phyloP scores from a whole-genome alignment of 768 basidiomycete species.

The Agaricus blazei region DNA sequence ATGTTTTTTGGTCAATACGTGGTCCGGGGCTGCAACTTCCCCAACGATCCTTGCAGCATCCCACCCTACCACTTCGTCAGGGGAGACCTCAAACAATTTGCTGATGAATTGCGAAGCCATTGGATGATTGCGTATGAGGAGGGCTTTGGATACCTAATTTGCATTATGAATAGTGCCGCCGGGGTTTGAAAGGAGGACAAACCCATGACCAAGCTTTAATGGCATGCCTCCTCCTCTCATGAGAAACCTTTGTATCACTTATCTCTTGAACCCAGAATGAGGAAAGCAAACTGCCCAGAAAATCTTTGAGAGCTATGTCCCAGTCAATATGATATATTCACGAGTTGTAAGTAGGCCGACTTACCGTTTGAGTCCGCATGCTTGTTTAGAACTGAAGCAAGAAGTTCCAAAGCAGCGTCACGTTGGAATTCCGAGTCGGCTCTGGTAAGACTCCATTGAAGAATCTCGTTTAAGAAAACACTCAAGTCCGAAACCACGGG shows the following conservation, averaged over 20 bases:
- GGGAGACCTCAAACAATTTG: conserved; percentile 64
- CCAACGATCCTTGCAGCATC: conserved; percentile 77
- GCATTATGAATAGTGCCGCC: background rate
- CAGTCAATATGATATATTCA: background rate
- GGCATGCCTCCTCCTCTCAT: conserved; percentile 41
- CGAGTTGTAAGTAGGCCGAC: conserved; percentile 13
- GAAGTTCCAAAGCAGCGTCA: conserved; percentile 48
- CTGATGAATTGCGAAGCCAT: conserved; percentile 52
- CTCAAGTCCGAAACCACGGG: conserved; percentile 45
- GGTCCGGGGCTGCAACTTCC: conserved; percentile 54
- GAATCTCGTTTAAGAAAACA: conserved; percentile 46
- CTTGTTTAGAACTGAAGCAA: conserved; percentile 67
- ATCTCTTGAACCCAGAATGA: conserved; percentile 49
- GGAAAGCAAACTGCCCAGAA: conserved; percentile 37
- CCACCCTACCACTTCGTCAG: conserved; percentile 58
- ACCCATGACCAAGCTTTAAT: conserved; percentile 72
- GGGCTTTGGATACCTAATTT: conserved; percentile 67
- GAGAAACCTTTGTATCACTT: conserved; percentile 21
- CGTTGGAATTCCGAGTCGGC: conserved; percentile 47
- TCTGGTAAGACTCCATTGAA: conserved; percentile 54
- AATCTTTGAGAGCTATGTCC: conserved; percentile 38
- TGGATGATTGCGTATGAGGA: conserved; percentile 71
- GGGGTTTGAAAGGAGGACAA: background rate
- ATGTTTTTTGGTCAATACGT: conserved; percentile 70
- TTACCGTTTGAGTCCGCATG: conserved; percentile 62